Conservation (phyloP, 176 grass and related monocot genomes). For the barley (Hordeum vulgare) region DNA sequence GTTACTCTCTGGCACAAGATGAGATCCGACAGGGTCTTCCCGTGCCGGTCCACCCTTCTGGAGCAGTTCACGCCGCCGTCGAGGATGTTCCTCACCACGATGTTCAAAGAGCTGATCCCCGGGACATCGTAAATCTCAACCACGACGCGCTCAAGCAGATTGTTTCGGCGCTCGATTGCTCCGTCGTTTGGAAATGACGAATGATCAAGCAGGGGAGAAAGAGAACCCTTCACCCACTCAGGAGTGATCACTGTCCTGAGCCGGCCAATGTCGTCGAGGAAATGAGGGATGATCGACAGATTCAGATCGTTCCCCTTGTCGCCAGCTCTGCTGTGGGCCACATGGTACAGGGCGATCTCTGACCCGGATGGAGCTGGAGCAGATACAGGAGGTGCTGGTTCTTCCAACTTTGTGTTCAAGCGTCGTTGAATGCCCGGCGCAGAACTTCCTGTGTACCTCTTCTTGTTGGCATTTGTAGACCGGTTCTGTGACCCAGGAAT, state of each 20-base stretch:
- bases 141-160: conserved; percentile 33
- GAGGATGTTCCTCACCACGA: conserved; percentile 77
- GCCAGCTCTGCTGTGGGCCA: conserved; percentile 72
- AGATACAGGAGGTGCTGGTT: conserved; percentile 4
- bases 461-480: neutral
- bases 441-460: neutral
- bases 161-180: conserved; percentile 5
- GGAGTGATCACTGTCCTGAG: conserved; percentile 57
- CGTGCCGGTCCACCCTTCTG: conserved; percentile 87
- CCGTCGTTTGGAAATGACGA: conserved; percentile 29
- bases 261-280: conserved; percentile 40
- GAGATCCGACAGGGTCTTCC: conserved; percentile 84
- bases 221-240: conserved; percentile 60
- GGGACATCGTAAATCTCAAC: conserved; percentile 80
- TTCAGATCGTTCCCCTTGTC: conserved; percentile 93
- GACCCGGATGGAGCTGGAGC: conserved; percentile 38
- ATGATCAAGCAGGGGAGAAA: conserved; percentile 55
- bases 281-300: conserved; percentile 83
- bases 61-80: conserved; percentile 93
- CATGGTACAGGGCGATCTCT: conserved; percentile 60
- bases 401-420: neutral
- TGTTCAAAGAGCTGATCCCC: conserved; percentile 73
- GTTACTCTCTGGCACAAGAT: conserved; percentile 63
- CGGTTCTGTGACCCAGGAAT: conserved; percentile 11
- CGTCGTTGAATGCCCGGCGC: neutral